These are phyloP conservation scores for Nannizziopsis barbatae DNA, from an alignment of 2,329 filamentous ascomycete genomes.

Conservation along the genomic window DNA sequence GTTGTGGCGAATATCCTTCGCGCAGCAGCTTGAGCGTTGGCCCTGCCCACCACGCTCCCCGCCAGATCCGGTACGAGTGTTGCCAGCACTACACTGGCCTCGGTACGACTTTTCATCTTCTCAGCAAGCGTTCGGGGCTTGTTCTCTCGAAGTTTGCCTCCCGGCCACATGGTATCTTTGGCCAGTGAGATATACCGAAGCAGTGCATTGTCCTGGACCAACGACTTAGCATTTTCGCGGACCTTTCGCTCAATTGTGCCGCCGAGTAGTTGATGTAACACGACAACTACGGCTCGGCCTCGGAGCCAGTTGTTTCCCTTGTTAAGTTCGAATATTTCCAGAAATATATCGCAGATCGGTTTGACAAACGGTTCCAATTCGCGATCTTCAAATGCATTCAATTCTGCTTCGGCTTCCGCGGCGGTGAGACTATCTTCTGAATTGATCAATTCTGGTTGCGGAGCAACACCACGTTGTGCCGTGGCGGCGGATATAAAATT, in stretches of 20 bases:
- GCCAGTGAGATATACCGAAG: constrained; percentile 62
- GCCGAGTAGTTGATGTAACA: constrained; percentile 87
- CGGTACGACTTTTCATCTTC: constrained; percentile 67
- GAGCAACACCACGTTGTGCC: constrained; percentile 36
- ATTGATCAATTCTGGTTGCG: constrained; percentile 21
- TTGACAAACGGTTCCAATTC: constrained; percentile 94
- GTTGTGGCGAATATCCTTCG: constrained; percentile 79
- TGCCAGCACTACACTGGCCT: constrained; percentile 79
- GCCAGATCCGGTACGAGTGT: constrained; percentile 85
- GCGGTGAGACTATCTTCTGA: constrained; percentile 41
- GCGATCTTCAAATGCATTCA: constrained; percentile 82
- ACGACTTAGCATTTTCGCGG: constrained; percentile 63
- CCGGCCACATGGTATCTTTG: constrained; percentile 72
- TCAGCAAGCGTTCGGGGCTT: constrained; percentile 56
- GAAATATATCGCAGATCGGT: constrained; percentile 93
- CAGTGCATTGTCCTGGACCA: constrained; percentile 68
- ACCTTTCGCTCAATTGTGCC: constrained; percentile 95
- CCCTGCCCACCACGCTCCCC: constrained; percentile 80
- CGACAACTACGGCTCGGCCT: constrained; percentile 87
- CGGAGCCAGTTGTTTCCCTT: constrained; percentile 95
- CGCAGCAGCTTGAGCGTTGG: constrained; percentile 83
- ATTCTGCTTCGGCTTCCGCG: constrained; percentile 79
- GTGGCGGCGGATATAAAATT: constrained; percentile 54
- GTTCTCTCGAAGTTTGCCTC: constrained; percentile 37
- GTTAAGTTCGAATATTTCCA: constrained; percentile 91